These are phyloP conservation scores for Helotiales sp. DNA, from an alignment of 2,329 filamentous ascomycete species.

Conservation along the genomic window DNA sequence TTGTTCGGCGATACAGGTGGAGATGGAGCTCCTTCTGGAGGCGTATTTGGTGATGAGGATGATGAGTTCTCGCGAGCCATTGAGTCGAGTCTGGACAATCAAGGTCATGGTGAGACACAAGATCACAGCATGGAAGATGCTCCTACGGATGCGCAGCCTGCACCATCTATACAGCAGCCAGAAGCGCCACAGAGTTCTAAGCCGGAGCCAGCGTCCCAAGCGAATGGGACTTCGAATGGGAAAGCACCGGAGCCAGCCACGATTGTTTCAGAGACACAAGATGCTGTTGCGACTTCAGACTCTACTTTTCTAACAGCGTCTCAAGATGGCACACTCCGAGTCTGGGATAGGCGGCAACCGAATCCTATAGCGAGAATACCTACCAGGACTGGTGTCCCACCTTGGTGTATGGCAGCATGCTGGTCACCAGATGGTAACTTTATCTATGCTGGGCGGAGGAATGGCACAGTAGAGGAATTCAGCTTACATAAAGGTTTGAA, in stretches of 20 bases:
- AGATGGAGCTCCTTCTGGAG: slow-evolving; percentile 51
- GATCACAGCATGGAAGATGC: slow-evolving; percentile 30
- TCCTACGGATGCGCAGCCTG: slow-evolving; percentile 4
- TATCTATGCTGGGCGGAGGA: slow-evolving; percentile 89
- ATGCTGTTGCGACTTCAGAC: slow-evolving; percentile 63
- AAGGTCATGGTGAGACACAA: slow-evolving; percentile 26
- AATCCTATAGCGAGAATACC: slow-evolving; percentile 78
- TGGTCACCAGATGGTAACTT: slow-evolving; percentile 96
- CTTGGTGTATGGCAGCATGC: slow-evolving; percentile 97
- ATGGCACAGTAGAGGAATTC: slow-evolving; percentile 92
- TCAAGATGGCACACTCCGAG: slow-evolving; percentile 82
- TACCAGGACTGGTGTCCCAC: slow-evolving; percentile 74
- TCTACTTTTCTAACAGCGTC: slow-evolving; percentile 86
- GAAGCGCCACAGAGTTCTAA: slow-evolving; percentile 26
- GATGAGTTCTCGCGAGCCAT: slow-evolving; percentile 79
- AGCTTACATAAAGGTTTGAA: slow-evolving; percentile 79
- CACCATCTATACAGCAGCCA: slow-evolving; percentile 21
- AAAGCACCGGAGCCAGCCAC: slow-evolving; percentile 13
- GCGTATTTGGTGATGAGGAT: slow-evolving; percentile 78
- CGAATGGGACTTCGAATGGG: slow-evolving; percentile 19
- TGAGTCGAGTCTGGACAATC: slow-evolving; percentile 43
- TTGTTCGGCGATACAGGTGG: slow-evolving; percentile 80
- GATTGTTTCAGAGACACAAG: slow-evolving; percentile 42
- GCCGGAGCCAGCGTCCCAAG: background rate
- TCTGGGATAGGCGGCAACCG: slow-evolving; percentile 84